phyloP scores from a whole-genome alignment of 2,329 filamentous ascomycete genomes.

The Neoarthrinium moseri region DNA sequence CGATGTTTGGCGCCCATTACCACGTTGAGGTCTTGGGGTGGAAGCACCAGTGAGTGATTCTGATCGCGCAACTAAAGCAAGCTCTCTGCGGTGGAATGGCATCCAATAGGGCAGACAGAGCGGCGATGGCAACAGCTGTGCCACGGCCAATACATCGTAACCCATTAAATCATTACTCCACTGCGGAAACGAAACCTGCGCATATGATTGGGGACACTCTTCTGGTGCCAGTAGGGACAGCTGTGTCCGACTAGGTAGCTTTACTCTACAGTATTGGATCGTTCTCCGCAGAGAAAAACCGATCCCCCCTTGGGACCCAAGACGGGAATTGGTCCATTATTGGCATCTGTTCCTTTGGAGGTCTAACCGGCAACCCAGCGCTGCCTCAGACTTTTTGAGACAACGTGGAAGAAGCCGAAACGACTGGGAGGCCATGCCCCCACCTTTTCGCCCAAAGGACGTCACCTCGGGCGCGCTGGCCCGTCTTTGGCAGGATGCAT shows the following conservation, averaged over 20 bases:
- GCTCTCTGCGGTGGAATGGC: not conserved
- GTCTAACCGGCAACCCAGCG: constrained; percentile 4
- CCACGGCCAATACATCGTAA: not conserved
- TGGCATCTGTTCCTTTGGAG: constrained; percentile 2
- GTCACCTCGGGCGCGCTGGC: too few relatives aligned
- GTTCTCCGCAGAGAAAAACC: too few relatives aligned
- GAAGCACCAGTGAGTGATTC: not conserved
- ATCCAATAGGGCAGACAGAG: not conserved
- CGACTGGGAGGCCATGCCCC: constrained; percentile 2
- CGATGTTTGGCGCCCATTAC: too few relatives aligned
- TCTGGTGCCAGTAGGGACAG: too few relatives aligned
- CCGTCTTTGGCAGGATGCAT: too few relatives aligned
- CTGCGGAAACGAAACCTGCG: too few relatives aligned
- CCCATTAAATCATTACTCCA: not conserved
- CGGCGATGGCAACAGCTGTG: too few relatives aligned
- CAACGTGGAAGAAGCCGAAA: constrained; percentile 11
- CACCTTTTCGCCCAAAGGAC: constrained; percentile 1
- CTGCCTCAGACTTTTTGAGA: constrained; percentile 7
- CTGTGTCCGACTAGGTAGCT: too few relatives aligned
- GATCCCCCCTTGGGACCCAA: too few relatives aligned
- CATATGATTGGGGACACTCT: too few relatives aligned
- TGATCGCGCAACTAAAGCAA: not conserved
- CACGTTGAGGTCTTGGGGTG: not conserved
- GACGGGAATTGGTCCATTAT: too few relatives aligned
- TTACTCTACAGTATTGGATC: too few relatives aligned